phyloP scores from a whole-genome alignment of 768 basidiomycete genomes.

The Agaricus subrufescens region DNA sequence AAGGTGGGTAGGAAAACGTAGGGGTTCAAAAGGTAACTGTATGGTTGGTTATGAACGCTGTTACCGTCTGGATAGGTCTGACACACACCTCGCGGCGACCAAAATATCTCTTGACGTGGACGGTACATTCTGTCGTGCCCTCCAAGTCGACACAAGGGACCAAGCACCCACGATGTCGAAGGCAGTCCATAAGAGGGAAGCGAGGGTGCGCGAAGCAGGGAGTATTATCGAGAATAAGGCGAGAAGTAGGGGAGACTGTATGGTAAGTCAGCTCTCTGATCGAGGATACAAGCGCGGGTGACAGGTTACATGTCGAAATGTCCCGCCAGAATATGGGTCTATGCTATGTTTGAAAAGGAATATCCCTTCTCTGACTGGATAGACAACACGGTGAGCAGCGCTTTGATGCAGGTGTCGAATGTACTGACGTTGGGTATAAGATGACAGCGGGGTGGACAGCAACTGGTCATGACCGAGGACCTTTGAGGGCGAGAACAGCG shows the following conservation, averaged over 20 bases:
- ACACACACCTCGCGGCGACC: slow-evolving; percentile 63
- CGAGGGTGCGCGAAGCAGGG: slow-evolving; percentile 42
- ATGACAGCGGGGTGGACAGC: slow-evolving; percentile 77
- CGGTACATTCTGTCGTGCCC: slow-evolving; percentile 47
- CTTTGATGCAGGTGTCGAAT: slow-evolving; percentile 3
- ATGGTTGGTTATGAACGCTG: slow-evolving; percentile 7
- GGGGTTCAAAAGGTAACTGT: slow-evolving; percentile 86
- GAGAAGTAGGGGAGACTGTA: slow-evolving; percentile 77
- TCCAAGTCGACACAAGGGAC: slow-evolving; percentile 66
- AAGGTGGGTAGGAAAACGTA: slow-evolving; percentile 78
- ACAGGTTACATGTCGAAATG: slow-evolving; percentile 75
- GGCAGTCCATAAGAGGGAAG: slow-evolving; percentile 65
- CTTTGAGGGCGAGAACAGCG: slow-evolving; percentile 43
- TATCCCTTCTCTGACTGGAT: slow-evolving; percentile 82
- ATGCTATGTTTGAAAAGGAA: slow-evolving; percentile 74
- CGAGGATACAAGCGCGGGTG: background rate
- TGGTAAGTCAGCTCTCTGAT: background rate
- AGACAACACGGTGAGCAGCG: slow-evolving; percentile 11
- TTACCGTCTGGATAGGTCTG: background rate
- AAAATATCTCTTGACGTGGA: slow-evolving; percentile 51
- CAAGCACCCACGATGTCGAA: slow-evolving; percentile 66
- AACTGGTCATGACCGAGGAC: slow-evolving; percentile 66
- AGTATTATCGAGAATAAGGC: slow-evolving; percentile 69
- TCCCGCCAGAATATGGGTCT: slow-evolving; percentile 83
- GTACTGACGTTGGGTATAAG: slow-evolving; percentile 62